Evolutionary conservation across 192 early-diverging fungal species (phyloP).

Genomic region (Coemansia sp.): DNA sequence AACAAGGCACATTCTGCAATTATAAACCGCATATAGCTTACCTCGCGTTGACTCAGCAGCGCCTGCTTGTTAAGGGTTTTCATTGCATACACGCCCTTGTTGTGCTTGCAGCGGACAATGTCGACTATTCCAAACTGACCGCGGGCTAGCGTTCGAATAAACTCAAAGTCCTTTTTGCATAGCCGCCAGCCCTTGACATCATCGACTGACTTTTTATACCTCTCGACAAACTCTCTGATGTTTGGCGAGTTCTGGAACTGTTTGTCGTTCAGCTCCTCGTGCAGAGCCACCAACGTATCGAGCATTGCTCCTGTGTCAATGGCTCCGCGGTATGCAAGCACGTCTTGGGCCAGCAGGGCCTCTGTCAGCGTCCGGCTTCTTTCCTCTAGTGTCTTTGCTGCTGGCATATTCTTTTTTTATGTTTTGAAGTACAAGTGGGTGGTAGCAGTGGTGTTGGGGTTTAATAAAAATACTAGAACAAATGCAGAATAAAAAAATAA

Average conservation of each 20-base stretch:
- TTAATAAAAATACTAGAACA: background rate
- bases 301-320: conserved; percentile 46
- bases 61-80: conserved; percentile 73
- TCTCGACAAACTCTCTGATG: conserved; percentile 45
- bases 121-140: conserved; percentile 63
- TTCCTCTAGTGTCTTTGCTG: conserved; percentile 33
- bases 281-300: conserved; percentile 40
- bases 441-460: background rate
- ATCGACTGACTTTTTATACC: conserved; percentile 34
- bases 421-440: background rate
- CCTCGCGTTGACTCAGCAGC: conserved; percentile 70
- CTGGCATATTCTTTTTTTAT: conserved; percentile 14
- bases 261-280: conserved; percentile 46
- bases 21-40: conserved; percentile 26
- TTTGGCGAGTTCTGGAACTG: conserved; percentile 39
- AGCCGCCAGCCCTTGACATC: conserved; percentile 35
- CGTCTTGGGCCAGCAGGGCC: conserved; percentile 33
- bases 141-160: conserved; percentile 47
- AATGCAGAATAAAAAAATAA: background rate
- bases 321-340: conserved; percentile 49
- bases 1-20: too few species aligned
- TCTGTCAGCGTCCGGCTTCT: conserved; percentile 32
- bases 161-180: conserved; percentile 48
- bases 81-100: conserved; percentile 77
- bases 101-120: conserved; percentile 71